Base-by-base conservation (phyloP, 805 yeast species). In the Zygosaccharomyces bailii region DNA sequence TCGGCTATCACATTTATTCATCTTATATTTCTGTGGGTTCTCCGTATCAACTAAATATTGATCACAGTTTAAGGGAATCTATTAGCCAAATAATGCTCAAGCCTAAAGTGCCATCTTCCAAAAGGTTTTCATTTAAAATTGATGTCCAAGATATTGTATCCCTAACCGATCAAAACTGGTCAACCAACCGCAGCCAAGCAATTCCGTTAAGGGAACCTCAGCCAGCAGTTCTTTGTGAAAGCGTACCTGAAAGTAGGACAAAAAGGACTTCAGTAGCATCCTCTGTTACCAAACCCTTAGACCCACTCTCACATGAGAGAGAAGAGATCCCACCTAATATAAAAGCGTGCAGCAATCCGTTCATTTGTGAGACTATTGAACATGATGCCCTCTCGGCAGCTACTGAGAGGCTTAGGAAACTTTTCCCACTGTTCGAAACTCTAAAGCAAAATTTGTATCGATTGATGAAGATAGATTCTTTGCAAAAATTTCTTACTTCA, bases 401-500 rank as follows among this genome's bases (percentile, higher is more conserved):
- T 6, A 47, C 75, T 41, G 53, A 52, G 5, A 51, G 71, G 5
- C 48, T 79, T 29, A 64, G 66, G 29, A 57, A 62, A 25, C 53
- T 76, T 8, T 66, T 55, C 21, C 74, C 73, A 1, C 63, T 76
- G 11, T 75, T 77, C 41, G 72, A 71, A n/a, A 66, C 67, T 16
- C 76, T 84, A 5, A 68, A 72, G n/a, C 41, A 53, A 8, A 75
- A 74, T 35, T 72, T 84, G 40, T 74, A 74, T 52, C 65, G 70
- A 33, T 63, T 86, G 63, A 79, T 86, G 84, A 84, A 82, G 52
- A 72, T 63, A 27, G 95, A 86, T 64, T 84, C 93, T 5, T 71
- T 83, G 31, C 85, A 85, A 2, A 86, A 85, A 59, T 86, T 86
- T 52, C 46, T 82, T 29, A 60, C 56, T 7, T 74, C 80, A 0